Base-by-base conservation (phyloP, 352 stramenopile genomes). In the Pythium pectinolyticum region DNA sequence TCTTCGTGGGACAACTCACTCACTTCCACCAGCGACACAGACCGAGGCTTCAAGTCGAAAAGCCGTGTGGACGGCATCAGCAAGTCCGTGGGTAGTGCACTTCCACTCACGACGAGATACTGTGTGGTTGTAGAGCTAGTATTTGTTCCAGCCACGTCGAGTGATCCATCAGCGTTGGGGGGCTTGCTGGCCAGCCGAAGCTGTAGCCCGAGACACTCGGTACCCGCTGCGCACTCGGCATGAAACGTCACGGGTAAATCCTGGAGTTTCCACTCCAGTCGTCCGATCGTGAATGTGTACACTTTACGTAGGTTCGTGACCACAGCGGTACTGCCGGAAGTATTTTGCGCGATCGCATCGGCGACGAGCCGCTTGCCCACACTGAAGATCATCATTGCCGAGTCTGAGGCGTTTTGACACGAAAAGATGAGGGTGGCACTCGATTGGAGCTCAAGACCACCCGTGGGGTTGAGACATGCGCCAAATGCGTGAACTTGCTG, bases 261-360 rank as follows among this genome's bases (percentile, higher is more conserved):
- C 30, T 45, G 24, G 0, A 50, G 14, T 22, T 46, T 17, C 62
- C 67, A 71, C 22, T 52, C 31, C 4, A 72, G 45, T 3, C 54
- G 67, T 1, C 67, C 57, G 19, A 66, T 22, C n/a, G 63, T 74
- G 58, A 69, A 37, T n/a, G 67, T 59, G 40, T 57, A 66, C 12
- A 72, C 17, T 20, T 69, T 71, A 34, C 67, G 52, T 2, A 65
- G 31, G 43, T 70, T 74, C 15, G 60, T 67, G 4, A 53, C 24
- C 1, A 39, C 14, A 1, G 43, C 57, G 12, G 45, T 19, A 7
- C 1, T 30, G 3, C 8, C 4, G 6, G n/a, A n/a, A n/a, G n/a
- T 46, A n/a, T 46, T 46, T n/a, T 46, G 39, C 8, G 19, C 19
- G 39, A 46, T 46, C 4, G 39, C 22, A n/a, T 46, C 39, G 19